Evolutionary conservation across 1,284 basidiomycete genomes (phyloP).

Genomic region (Golubevia pallescens): DNA sequence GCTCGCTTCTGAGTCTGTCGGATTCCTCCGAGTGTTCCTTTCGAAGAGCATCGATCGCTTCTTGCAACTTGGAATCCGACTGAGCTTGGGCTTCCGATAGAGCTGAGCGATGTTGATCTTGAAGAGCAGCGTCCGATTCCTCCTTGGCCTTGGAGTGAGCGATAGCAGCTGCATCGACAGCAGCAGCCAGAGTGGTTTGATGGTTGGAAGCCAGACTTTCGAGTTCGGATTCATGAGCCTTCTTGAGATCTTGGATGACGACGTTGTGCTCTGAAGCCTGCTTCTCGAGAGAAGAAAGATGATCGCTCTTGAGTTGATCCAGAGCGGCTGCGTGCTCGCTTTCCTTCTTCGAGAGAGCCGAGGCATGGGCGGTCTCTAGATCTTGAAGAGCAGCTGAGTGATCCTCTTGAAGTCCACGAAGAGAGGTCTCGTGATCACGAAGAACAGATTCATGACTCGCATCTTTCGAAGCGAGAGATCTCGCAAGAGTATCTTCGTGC

Average conservation of each 20-base stretch:
- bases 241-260: not conserved
- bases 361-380: slow-evolving; percentile 4
- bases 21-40: slow-evolving; percentile 11
- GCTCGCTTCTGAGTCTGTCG: slow-evolving; percentile 5
- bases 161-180: slow-evolving; percentile 9
- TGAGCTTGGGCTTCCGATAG: not conserved
- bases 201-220: not conserved
- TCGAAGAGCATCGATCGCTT: not conserved
- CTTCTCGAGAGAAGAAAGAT: not conserved
- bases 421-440: slow-evolving; percentile 9
- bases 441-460: slow-evolving; percentile 17
- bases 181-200: not conserved
- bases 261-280: not conserved
- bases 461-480: slow-evolving; percentile 22
- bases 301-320: not conserved
- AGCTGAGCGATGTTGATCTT: not conserved
- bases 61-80: not conserved
- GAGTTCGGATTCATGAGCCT: not conserved
- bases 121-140: not conserved
- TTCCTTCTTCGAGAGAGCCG: slow-evolving; percentile 2
- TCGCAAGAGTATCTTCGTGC: slow-evolving; percentile 11
- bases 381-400: slow-evolving; percentile 3
- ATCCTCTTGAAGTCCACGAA: not conserved
- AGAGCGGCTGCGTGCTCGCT: not conserved
- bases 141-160: slow-evolving; percentile 10